phyloP scores from a whole-genome alignment of 2,329 filamentous ascomycete species.

The Ascosphaera aggregata region DNA sequence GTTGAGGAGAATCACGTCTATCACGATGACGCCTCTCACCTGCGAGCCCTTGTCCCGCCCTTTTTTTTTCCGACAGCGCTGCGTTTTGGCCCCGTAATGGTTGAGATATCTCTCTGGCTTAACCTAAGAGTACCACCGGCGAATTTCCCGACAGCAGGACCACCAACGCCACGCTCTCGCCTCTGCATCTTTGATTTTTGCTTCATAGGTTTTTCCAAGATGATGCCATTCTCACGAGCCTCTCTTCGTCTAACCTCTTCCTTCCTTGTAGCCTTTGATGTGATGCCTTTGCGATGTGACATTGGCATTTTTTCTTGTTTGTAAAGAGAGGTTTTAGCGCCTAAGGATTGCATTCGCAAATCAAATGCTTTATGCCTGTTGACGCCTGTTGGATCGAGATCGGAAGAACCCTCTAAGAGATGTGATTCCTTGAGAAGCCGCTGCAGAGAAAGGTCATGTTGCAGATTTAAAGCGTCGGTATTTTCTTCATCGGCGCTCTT shows the following conservation, averaged over 20 bases:
- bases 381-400: conserved; percentile 45
- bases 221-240: conserved; percentile 73
- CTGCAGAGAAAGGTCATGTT: conserved; percentile 83
- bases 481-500: conserved; percentile 37
- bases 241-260: conserved; percentile 53
- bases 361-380: conserved; percentile 65
- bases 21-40: too few species aligned
- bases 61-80: conserved; percentile 13
- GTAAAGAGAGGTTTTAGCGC: conserved; percentile 51
- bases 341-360: conserved; percentile 58
- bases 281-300: conserved; percentile 65
- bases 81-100: conserved; percentile 35
- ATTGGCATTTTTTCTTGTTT: conserved; percentile 77
- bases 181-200: conserved; percentile 18
- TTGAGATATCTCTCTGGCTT: conserved; percentile 51
- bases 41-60: too few species aligned
- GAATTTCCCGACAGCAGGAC: conserved; percentile 59
- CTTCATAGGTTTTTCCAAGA: conserved; percentile 40
- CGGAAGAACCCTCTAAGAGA: conserved; percentile 79
- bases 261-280: conserved; percentile 35
- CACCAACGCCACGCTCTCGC: conserved; percentile 42
- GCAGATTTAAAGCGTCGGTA: conserved; percentile 39
- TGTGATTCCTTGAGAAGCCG: conserved; percentile 80
- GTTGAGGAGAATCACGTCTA: too few species aligned
- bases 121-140: conserved; percentile 56